Base-by-base conservation (phyloP, 1,284 basidiomycete genomes). In the Pholiota adiposa region DNA sequence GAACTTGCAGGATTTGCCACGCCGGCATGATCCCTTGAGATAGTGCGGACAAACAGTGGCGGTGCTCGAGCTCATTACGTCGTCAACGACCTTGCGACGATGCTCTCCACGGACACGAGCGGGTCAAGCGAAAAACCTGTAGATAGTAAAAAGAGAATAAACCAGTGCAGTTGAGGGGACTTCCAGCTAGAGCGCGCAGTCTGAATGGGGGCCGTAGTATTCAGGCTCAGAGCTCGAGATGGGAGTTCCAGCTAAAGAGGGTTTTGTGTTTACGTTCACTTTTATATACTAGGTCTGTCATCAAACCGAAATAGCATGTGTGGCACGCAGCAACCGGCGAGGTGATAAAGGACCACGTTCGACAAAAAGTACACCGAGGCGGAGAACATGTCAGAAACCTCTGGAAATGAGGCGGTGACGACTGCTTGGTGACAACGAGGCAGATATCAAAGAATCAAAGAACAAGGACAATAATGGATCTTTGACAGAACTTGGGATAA, bases 151-250 rank as follows among this genome's bases (percentile, higher is more conserved):
- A 31, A 27, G 14, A 40, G 48, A 49, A 40, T 40, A 59, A 14
- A 7, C 36, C 12, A n/a, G n/a, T n/a, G 36, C 5, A 48, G 23
- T 36, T 51, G 41, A 51, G 29, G 58, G 58, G 54, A 63, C 65
- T 60, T 38, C 53, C 63, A 63, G 54, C 64, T 63, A 59, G 62
- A 65, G 65, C 63, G 58, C 61, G 54, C 49, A 63, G 60, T 48
- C 58, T 65, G 65, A 65, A 63, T 51, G 46, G 46, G 29, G 59
- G 50, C 53, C 27, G 43, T 46, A 54, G 36, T 51, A 54, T 60
- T 61, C 63, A 66, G 60, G 56, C 58, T 60, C 58, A 62, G 63
- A 62, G 63, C 65, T 67, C 63, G 63, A 65, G 65, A 58, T 67
- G 65, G 63, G 58, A 65, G 63, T 67, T 67, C 65, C 55, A 55